Conservation (phyloP, 2,329 filamentous ascomycete genomes). For the Colletotrichum limetticola region DNA sequence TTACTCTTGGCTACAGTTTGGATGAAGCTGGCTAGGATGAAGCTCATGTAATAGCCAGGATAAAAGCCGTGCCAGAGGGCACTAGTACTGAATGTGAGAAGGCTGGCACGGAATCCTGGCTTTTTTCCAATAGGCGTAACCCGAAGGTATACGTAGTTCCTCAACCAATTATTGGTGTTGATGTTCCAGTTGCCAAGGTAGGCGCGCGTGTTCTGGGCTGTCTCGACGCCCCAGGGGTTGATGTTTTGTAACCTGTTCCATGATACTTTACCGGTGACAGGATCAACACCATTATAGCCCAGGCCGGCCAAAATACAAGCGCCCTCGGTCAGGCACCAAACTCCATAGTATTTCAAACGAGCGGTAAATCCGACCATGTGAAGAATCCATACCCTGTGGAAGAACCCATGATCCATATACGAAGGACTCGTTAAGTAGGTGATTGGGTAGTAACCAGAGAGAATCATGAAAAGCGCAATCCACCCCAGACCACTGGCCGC, state of each 20-base stretch:
- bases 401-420: slow-evolving; percentile 75
- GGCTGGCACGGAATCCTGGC: slow-evolving; percentile 91
- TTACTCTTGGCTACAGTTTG: slow-evolving; percentile 95
- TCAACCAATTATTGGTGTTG: slow-evolving; percentile 96
- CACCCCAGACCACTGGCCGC: slow-evolving; percentile 78
- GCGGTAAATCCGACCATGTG: slow-evolving; percentile 86
- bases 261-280: slow-evolving; percentile 82
- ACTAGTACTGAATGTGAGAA: slow-evolving; percentile 94
- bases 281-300: slow-evolving; percentile 93
- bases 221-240: slow-evolving; percentile 84
- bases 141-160: slow-evolving; percentile 94
- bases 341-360: slow-evolving; percentile 94
- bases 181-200: slow-evolving; percentile 98
- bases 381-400: slow-evolving; percentile 79
- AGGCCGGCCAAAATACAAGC: slow-evolving; percentile 93
- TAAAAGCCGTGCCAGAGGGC: slow-evolving; percentile 99
- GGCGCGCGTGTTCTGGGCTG: slow-evolving; percentile 91
- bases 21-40: slow-evolving; percentile 88
- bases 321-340: slow-evolving; percentile 93
- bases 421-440: slow-evolving; percentile 71
- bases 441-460: slow-evolving; percentile 74
- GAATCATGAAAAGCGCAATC: slow-evolving; percentile 81
- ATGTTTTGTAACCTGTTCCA: slow-evolving; percentile 94
- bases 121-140: slow-evolving; percentile 97
- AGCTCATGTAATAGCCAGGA: slow-evolving; percentile 93